Base-by-base conservation (phyloP, 169 alveolate species). In the Blepharisma undulans region DNA sequence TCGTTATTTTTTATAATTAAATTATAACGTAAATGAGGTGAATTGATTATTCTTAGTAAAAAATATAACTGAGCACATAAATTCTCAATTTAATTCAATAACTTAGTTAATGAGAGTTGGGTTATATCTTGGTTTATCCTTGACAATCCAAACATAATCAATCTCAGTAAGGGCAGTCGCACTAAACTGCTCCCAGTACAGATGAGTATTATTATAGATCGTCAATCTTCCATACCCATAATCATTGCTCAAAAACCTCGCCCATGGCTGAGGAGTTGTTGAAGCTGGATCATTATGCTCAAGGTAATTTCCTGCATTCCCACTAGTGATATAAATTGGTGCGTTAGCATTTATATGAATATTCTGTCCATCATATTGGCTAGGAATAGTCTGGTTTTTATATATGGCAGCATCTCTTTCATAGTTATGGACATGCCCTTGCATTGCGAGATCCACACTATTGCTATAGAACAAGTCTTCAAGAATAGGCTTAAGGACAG, bases 391-490 rank as follows among this genome's bases (percentile, higher is more conserved):
- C 36, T 84, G 74, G 36, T 84, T 84, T 30, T 84, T 33, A 59
- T 84, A 84, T 32, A 86, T 86, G 0, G 91, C 84, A n/a, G 84
- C 22, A 72, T 60, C 36, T 86, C 91, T 86, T 33, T 86, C 91
- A 72, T 86, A 86, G 29, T 86, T 27, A 72, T 86, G 91, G 30
- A 86, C 84, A 32, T 86, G 91, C 14, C 85, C 91, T 8, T 86
- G 84, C 34, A 86, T 25, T 21, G 72, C 61, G 71, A 86, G 36
- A 27, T 86, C 91, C 10, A 86, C 91, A 22, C 34, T 27, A 4
- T 86, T 19, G 5, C 72, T 27, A 30, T 86, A 66, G 61, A 86
- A 36, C 84, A 86, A 71, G 16, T 86, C 84, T 72, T 86, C 91
- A 27, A 86, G 84, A 30, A 25, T 21, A 0, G 34, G 29, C n/a